phyloP scores from a whole-genome alignment of 345 rosid genomes.

The Moricandia arvensis region DNA sequence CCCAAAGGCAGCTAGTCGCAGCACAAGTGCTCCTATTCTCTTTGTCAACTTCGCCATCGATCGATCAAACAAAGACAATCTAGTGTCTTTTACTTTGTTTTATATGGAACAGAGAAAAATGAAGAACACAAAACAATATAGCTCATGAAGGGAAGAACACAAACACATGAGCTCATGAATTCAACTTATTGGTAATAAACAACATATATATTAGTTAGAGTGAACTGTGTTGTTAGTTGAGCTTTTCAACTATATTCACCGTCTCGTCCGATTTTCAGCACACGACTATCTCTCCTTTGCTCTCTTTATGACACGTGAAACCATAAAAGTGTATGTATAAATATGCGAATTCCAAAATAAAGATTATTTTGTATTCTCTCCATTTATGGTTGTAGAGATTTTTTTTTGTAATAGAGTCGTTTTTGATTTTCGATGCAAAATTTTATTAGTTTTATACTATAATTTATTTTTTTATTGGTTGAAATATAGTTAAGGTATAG shows the following conservation, averaged over 20 bases:
- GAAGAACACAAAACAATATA: constrained; percentile 2
- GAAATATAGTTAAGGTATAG: too few relatives aligned
- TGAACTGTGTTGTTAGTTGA: constrained; percentile 48
- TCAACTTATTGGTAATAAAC: not conserved
- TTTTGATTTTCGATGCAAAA: too few relatives aligned
- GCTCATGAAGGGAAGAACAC: constrained; percentile 5
- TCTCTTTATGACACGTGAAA: constrained; percentile 17
- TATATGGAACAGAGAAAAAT: not conserved
- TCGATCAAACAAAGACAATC: not conserved
- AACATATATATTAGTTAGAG: constrained; percentile 1
- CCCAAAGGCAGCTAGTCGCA: constrained; percentile 58
- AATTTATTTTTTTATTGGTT: too few relatives aligned
- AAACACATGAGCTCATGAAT: constrained; percentile 7
- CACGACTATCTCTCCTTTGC: constrained; percentile 5
- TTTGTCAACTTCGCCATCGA: constrained; percentile 39
- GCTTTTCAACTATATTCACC: constrained; percentile 49
- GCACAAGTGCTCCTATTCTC: constrained; percentile 47
- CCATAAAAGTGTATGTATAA: not conserved
- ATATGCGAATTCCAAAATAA: too few relatives aligned
- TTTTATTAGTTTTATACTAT: too few relatives aligned
- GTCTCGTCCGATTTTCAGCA: constrained; percentile 24
- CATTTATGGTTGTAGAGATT: too few relatives aligned
- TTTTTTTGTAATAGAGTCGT: too few relatives aligned
- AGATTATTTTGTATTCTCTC: too few relatives aligned
- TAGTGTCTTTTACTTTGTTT: not conserved